Evolutionary conservation across 164 flowering plant genomes (phyloP), one percentile per base, ranked within the genome.

Genomic region (Hamamelis virginiana): DNA sequence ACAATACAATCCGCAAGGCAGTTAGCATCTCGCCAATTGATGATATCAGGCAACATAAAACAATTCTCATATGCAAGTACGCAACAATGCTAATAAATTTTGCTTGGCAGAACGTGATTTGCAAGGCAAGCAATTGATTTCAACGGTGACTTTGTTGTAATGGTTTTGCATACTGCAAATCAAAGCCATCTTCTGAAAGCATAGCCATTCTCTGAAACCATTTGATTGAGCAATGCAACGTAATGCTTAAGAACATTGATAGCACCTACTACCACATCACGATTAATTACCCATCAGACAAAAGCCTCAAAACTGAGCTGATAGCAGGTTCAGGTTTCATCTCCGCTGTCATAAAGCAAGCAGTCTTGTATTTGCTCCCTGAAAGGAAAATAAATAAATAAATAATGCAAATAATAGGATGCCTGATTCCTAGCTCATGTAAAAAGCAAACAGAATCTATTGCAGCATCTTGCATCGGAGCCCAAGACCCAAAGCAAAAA

Each of bases 321-420:
- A 26, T 11, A 2, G 10, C 10, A 9, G 38, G 56, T 64, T 84
- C 80, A 90, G 12, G 67, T 66, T 67, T 73, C 90, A 70, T 85
- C 87, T 64, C 87, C 92, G 38, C 73, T 64, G 55, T 87, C 91
- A 16, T 86, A 85, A 66, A 94, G 88, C 76, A 94, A 76, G 78
- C 79, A 90, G 65, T 94, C 98, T 81, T 90, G 77, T 69, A 94
- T 90, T 81, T 85, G 88, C 65, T 89, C 87, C 92, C 98, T 94
- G 80, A 14, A 77, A 67, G 50, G 41, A n/a, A n/a, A n/a, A n/a
- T 15, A 73, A 59, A 15, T 6, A 46, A 47, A 13, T 9, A 5
- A 58, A 33, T 4, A 62, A 23, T 38, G 48, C 38, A 33, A 55
- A 70, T 38, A 66, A 15, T 13, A 23, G 23, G 28, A 33, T 41